phyloP scores from a whole-genome alignment of 176 grass and related monocot species.

The Oryza rufipogon region DNA sequence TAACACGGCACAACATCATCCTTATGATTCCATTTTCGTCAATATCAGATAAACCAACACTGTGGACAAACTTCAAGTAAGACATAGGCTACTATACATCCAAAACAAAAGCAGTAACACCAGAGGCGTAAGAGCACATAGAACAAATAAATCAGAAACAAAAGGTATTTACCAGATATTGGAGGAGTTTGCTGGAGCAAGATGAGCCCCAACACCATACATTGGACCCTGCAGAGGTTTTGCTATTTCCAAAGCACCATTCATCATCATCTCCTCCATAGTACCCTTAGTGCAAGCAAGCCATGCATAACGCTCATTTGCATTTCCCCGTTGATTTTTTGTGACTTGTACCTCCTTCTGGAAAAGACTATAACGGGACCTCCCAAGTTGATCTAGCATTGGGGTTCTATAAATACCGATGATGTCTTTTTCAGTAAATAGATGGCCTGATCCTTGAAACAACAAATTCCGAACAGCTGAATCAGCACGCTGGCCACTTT shows the following conservation, averaged over 20 bases:
- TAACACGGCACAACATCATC: constrained; percentile 80
- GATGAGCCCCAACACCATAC: constrained; percentile 77
- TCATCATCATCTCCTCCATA: constrained; percentile 71
- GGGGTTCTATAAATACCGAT: constrained; percentile 76
- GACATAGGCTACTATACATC: constrained; percentile 21
- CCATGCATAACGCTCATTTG: constrained; percentile 89
- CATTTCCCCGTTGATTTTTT: constrained; percentile 66
- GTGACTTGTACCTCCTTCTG: constrained; percentile 59
- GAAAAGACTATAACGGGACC: constrained; percentile 64
- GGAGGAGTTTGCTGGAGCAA: constrained; percentile 74
- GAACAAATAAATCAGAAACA: constrained; percentile 16
- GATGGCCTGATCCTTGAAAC: constrained; percentile 60
- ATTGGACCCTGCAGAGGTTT: constrained; percentile 42
- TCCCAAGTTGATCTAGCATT: constrained; percentile 56
- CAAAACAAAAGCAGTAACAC: constrained; percentile 17
- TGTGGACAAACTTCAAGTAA: constrained; percentile 47
- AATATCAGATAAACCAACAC: constrained; percentile 59
- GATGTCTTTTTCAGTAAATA: constrained; percentile 64
- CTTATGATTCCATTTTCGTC: constrained; percentile 68
- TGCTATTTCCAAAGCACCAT: constrained; percentile 54
- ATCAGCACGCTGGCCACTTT: constrained; percentile 30
- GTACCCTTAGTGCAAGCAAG: constrained; percentile 64
- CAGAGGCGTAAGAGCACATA: constrained; percentile 18
- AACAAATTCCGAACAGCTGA: constrained; percentile 61
- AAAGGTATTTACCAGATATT: constrained; percentile 63